These are phyloP conservation scores for Sporothrix variecibatus DNA, from an alignment of 2,329 filamentous ascomycete genomes.

Conservation along the genomic window DNA sequence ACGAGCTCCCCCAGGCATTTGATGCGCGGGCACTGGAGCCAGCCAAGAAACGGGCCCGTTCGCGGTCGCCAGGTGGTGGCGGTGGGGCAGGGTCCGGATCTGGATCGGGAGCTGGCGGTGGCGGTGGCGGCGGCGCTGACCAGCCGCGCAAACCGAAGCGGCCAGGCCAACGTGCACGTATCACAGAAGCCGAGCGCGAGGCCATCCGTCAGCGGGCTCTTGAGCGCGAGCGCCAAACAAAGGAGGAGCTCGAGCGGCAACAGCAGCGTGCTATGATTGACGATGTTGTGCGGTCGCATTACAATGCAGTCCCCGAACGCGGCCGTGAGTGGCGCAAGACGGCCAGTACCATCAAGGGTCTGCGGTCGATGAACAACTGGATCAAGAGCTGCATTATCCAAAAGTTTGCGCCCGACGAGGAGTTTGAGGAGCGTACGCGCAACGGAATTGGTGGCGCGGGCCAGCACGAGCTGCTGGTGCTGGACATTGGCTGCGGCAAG, in stretches of 20 bases:
- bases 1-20: constrained; percentile 61
- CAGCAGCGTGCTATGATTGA: constrained; percentile 63
- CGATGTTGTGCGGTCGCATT: constrained; percentile 89
- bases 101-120: constrained; percentile 29
- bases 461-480: constrained; percentile 69
- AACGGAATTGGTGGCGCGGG: constrained; percentile 56
- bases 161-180: constrained; percentile 65
- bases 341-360: constrained; percentile 90
- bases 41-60: constrained; percentile 60
- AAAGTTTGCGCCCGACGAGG: constrained; percentile 85
- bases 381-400: constrained; percentile 97
- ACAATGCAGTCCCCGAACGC: constrained; percentile 92
- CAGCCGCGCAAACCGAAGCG: constrained; percentile 67
- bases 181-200: constrained; percentile 67
- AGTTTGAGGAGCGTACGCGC: constrained; percentile 61
- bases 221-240: constrained; percentile 54
- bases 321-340: constrained; percentile 94
- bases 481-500: constrained; percentile 96
- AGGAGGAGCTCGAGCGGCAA: constrained; percentile 42
- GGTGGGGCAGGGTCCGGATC: background rate
- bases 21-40: constrained; percentile 60
- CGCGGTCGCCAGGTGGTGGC: constrained; percentile 46
- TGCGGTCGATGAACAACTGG: constrained; percentile 98
- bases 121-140: constrained; percentile 37
- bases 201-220: constrained; percentile 62